Base-by-base conservation (phyloP, 1,284 basidiomycete genomes). In the Puccinia horiana region DNA sequence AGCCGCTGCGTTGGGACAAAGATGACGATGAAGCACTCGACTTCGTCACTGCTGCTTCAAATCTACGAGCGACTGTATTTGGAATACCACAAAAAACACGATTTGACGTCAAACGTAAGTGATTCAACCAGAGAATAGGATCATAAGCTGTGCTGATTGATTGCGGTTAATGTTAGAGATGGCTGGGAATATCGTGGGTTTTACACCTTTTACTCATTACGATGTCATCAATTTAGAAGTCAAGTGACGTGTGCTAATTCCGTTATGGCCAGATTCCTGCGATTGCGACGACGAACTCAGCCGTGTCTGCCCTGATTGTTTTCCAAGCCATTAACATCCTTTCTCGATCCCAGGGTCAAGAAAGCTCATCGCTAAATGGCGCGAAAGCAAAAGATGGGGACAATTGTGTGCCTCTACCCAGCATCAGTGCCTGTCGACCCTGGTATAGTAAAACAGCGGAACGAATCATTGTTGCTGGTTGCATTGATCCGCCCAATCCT, bases 281-380 rank as follows among this genome's bases (percentile, higher is more conserved):
- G 1, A 98, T 99, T 84, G 97, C 97, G 1, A 98, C 97, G 0
- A 99, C 97, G 11, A 99, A 99, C 87, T 97, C 97, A 18, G 94
- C 99, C 87, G 92, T 98, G 84, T 93, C 97, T 0, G 97, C 96
- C 0, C 89, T 97, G 49, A 94, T 98, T 84, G 95, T 98, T 23
- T 90, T 98, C 72, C 96, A 98, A 87, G 93, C 95, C 0, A 88
- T 98, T 18, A 92, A 95, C 82, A 89, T 97, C 40, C 89, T 98
- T 49, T 90, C 90, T 54, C 72, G 72, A 54, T 37, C 35, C 4
- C 26, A 37, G 23, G 44, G 9, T 12, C 84, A 73, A 74, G 85
- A 84, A 83, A 83, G 58, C 14, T 81, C 26, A 37, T 82, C 40
- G 6, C 37, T 90, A 90, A 84, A 89, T 91, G 3, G 90, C 91